These are phyloP conservation scores for Asterophora lycoperdoides DNA, from an alignment of 768 basidiomycete species.

Conservation along the genomic window DNA sequence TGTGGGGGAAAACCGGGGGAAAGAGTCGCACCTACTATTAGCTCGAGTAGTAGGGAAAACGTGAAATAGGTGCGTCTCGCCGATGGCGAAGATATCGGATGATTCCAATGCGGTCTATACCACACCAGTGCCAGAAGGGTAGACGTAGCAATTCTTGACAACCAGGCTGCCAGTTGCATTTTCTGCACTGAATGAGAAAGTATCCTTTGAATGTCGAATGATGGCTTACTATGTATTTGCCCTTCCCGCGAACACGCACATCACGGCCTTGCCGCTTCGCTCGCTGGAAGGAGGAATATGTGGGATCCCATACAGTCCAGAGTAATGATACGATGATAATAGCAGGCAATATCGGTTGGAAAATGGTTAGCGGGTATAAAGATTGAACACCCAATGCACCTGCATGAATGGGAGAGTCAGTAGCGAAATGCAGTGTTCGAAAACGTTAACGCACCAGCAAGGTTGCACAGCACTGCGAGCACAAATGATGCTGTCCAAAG, in stretches of 20 bases:
- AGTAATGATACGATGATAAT: constrained; percentile 56
- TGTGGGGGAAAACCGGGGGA: background rate
- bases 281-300: constrained; percentile 56
- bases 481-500: constrained; percentile 56
- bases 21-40: constrained; percentile 42
- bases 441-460: constrained; percentile 38
- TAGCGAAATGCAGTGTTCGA: background rate
- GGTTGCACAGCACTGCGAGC: constrained; percentile 37
- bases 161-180: constrained; percentile 59
- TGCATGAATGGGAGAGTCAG: constrained; percentile 13
- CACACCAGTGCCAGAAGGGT: constrained; percentile 39
- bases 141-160: constrained; percentile 49
- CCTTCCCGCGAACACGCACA: constrained; percentile 62
- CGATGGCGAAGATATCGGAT: constrained; percentile 30
- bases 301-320: constrained; percentile 88
- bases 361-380: constrained; percentile 21
- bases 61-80: constrained; percentile 44
- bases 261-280: constrained; percentile 69
- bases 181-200: constrained; percentile 34
- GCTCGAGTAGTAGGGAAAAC: constrained; percentile 44
- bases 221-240: constrained; percentile 54
- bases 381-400: constrained; percentile 31
- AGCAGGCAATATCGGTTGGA: constrained; percentile 43
- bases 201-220: no score
- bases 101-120: constrained; percentile 37